Conservation (phyloP, 805 yeast genomes). For the Saccharomycopsis oosterbeekiorum region DNA sequence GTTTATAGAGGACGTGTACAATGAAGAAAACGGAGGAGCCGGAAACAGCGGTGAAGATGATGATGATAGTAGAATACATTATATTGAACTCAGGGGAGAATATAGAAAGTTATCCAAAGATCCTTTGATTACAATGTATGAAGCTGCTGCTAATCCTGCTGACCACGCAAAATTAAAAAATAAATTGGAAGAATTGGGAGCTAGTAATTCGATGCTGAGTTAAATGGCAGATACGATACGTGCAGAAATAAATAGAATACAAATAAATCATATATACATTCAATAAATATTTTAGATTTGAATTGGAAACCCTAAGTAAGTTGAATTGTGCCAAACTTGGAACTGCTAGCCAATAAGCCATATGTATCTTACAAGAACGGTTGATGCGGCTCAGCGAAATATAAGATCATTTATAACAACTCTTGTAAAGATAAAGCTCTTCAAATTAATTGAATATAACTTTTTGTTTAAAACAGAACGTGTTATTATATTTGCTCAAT, state of each 20-base stretch:
- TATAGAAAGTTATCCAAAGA: slow-evolving; percentile 45
- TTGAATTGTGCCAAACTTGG: no score
- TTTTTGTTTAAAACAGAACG: no score
- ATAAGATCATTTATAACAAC: no score
- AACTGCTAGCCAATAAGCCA: no score
- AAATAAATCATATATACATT: no score
- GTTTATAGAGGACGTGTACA: slow-evolving; percentile 56
- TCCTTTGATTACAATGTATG: slow-evolving; percentile 73
- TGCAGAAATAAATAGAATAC: no score
- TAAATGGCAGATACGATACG: background rate
- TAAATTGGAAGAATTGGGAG: background rate
- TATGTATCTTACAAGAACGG: no score
- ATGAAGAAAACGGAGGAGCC: background rate
- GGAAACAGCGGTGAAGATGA: slow-evolving; percentile 36
- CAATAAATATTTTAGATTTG: no score
- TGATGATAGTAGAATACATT: slow-evolving; percentile 49
- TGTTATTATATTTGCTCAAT: no score
- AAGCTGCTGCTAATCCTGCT: slow-evolving; percentile 85
- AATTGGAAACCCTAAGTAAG: background rate
- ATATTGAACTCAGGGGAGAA: slow-evolving; percentile 75
- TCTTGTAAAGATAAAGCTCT: no score
- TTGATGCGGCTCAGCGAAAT: no score
- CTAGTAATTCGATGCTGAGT: background rate
- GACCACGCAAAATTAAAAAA: slow-evolving; percentile 51
- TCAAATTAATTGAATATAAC: no score